These are phyloP conservation scores for Aspergillus nanangensis DNA, from an alignment of 495 filamentous ascomycete species.

Conservation along the genomic window DNA sequence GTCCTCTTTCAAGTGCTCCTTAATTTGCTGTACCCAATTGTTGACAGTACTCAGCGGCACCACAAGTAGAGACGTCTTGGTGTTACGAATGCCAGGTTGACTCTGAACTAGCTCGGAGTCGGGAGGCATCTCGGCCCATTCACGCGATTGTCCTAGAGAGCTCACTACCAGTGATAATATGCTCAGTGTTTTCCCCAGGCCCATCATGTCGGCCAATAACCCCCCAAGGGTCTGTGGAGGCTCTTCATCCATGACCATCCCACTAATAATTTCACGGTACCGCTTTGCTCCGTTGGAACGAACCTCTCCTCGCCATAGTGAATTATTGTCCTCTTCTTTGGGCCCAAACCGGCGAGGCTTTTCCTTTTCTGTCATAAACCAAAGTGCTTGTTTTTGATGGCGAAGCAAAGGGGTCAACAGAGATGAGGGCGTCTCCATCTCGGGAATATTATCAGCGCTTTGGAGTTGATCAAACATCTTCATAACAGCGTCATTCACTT, in stretches of 20 bases:
- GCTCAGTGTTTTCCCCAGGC: conserved; percentile 89
- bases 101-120: conserved; percentile 20
- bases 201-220: conserved; percentile 98
- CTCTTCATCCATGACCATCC: conserved; percentile 53
- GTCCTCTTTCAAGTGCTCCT: conserved; percentile 63
- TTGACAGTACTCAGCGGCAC: conserved; percentile 82
- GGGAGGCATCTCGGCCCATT: conserved; percentile 43
- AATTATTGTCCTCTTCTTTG: conserved; percentile 56
- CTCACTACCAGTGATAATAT: conserved; percentile 71
- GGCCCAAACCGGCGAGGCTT: conserved; percentile 51
- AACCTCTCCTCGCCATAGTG: conserved; percentile 64
- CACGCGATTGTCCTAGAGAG: conserved; percentile 53
- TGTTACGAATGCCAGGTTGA: conserved; percentile 57
- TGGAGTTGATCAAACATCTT: conserved; percentile 83
- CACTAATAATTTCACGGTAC: conserved; percentile 83
- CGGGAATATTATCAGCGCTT: conserved; percentile 66
- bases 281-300: conserved; percentile 47
- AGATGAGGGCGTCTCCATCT: conserved; percentile 58
- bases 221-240: conserved; percentile 75
- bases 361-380: conserved; percentile 85
- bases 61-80: conserved; percentile 80
- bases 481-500: conserved; percentile 77
- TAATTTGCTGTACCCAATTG: conserved; percentile 91
- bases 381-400: conserved; percentile 89
- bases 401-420: conserved; percentile 68